Evolutionary conservation across 2,329 filamentous ascomycete species (phyloP).

Genomic region (Graphilbum sp.): DNA sequence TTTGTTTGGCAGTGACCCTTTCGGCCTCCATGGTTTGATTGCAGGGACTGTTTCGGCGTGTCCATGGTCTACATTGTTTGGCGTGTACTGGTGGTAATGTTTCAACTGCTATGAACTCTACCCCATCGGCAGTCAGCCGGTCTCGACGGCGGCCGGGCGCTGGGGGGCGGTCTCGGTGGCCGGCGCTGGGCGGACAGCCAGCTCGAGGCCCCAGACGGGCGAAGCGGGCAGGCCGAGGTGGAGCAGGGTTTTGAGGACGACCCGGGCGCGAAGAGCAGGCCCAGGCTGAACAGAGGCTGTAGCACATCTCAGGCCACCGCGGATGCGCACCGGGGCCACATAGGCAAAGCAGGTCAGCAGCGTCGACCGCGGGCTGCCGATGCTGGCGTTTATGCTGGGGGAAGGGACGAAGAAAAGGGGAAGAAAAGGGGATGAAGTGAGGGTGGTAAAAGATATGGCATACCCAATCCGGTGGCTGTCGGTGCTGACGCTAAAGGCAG

Average conservation of each 20-base stretch:
- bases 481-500: slow-evolving; percentile 13
- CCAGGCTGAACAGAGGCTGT: slow-evolving; percentile 26
- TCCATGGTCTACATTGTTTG: too few relatives aligned
- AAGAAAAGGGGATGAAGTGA: too few relatives aligned
- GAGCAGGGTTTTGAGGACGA: slow-evolving; percentile 23
- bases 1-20: too few relatives aligned
- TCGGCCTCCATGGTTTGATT: too few relatives aligned
- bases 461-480: slow-evolving; percentile 16
- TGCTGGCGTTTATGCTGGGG: slow-evolving; percentile 18
- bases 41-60: too few relatives aligned
- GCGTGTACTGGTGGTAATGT: too few relatives aligned
- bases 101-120: too few relatives aligned
- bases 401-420: neutral
- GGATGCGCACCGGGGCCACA: slow-evolving; percentile 21
- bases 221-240: slow-evolving; percentile 22
- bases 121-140: too few relatives aligned
- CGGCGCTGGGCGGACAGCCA: slow-evolving; percentile 6
- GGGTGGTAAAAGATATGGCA: too few relatives aligned
- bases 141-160: too few relatives aligned
- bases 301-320: slow-evolving; percentile 23
- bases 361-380: slow-evolving; percentile 24
- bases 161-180: too few relatives aligned
- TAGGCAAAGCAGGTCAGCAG: slow-evolving; percentile 25
- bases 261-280: slow-evolving; percentile 24
- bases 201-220: slow-evolving; percentile 21